Evolutionary conservation across 2,329 filamentous ascomycete species (phyloP), one percentile per base, ranked within the genome.

Genomic region (Curvularia verruculosa): DNA sequence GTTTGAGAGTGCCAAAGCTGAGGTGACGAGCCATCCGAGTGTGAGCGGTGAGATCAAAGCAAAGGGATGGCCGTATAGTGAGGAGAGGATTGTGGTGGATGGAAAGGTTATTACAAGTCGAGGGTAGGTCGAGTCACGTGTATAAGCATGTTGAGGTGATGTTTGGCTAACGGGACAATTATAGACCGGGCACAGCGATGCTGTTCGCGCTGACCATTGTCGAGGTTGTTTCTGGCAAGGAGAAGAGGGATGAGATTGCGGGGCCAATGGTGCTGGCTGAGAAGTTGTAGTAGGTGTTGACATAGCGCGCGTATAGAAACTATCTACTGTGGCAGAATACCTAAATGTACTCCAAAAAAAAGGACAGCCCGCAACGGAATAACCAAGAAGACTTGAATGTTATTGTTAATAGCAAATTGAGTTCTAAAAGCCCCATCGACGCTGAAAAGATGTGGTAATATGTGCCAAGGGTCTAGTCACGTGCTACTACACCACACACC

Each of bases 211-310:
- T 78, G n/a, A 73, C 68, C 5, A 75, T 78, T 55, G 75, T 78
- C 1, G 77, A 78, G 58, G 5, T 50, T 19, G 34, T 78, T 10
- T 62, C 56, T 36, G 78, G 79, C 21, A 75, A 72, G 53, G 79
- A 79, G 74, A 82, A 78, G 68, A 78, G 78, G 51, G 80, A 82
- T 26, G 81, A 81, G 8, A 78, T 83, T 45, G 76, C 82, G 26
- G 78, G 79, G 26, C 77, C 83, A 43, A 79, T 81, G 70, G 74
- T 84, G 60, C 71, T 81, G 37, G 66, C 70, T 29, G 60, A 67
- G 49, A 67, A 59, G 1, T 29, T 73, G 39, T 74, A 52, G 58
- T 47, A n/a, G 13, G 19, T 5, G 23, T 12, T n/a, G n/a, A n/a
- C 7, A 24, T 21, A 36, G 9, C 8, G 15, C 13, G 15, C n/a